Evolutionary conservation across 2,329 filamentous ascomycete species (phyloP).

Genomic region (Apiospora kogelbergensis): DNA sequence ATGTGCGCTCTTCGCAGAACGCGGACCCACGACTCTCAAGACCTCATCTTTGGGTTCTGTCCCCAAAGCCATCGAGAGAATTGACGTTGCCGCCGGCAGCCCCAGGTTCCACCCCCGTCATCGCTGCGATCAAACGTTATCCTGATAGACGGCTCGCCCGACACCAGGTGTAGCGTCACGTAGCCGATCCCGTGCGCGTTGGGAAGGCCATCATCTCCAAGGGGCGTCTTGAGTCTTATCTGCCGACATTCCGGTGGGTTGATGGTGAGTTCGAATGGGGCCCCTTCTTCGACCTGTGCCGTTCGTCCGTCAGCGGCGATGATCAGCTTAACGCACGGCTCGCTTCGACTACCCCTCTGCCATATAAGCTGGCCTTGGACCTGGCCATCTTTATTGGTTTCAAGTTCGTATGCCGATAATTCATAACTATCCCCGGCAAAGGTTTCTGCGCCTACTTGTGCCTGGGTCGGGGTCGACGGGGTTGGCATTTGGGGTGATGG

Average conservation of each 20-base stretch:
- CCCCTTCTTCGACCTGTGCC: not conserved
- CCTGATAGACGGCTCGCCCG: conserved; percentile 8
- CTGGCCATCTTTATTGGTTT: not conserved
- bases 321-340: not conserved
- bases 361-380: not conserved
- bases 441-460: not conserved
- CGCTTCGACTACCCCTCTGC: not conserved
- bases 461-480: not conserved
- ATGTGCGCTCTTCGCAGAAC: no score
- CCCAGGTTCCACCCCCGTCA: conserved; percentile 18
- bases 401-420: not conserved
- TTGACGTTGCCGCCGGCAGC: conserved; percentile 18
- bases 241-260: not conserved
- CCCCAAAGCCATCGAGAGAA: conserved; percentile 25
- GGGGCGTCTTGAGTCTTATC: not conserved
- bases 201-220: not conserved
- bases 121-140: conserved; percentile 20
- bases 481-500: not conserved
- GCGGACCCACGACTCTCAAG: not conserved
- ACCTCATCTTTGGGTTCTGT: conserved; percentile 17
- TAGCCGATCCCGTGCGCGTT: not conserved
- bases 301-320: not conserved
- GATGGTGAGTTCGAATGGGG: not conserved
- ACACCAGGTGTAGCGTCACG: not conserved
- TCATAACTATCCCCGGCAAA: not conserved